phyloP scores from a whole-genome alignment of 768 basidiomycete species.

The Boletellus ananiceps region DNA sequence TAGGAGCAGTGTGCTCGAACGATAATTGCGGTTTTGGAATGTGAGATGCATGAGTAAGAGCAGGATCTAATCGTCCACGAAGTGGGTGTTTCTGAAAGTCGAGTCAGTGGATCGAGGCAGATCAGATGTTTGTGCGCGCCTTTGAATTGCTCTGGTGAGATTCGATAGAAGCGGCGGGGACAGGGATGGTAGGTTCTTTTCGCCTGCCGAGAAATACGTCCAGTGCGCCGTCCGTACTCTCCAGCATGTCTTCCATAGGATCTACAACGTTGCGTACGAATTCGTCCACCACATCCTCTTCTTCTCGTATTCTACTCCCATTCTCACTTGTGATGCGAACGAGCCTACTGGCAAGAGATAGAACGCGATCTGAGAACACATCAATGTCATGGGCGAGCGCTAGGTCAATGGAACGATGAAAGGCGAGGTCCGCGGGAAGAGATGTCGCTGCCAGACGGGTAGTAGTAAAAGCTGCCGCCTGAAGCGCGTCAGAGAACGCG shows the following conservation, averaged over 20 bases:
- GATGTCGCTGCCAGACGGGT: slow-evolving; percentile 53
- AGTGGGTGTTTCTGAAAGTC: slow-evolving; percentile 31
- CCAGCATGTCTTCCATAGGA: slow-evolving; percentile 77
- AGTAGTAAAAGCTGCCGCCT: slow-evolving; percentile 55
- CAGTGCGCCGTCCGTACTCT: slow-evolving; percentile 79
- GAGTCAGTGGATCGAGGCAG: slow-evolving; percentile 5
- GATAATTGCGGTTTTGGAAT: slow-evolving; percentile 77
- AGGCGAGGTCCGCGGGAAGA: slow-evolving; percentile 77
- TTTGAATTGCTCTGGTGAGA: slow-evolving; percentile 26
- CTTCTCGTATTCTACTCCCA: slow-evolving; percentile 41
- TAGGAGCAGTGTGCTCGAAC: slow-evolving; percentile 61
- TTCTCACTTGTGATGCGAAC: slow-evolving; percentile 47
- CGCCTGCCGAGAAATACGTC: slow-evolving; percentile 72
- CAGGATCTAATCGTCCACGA: slow-evolving; percentile 50
- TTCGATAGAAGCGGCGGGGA: slow-evolving; percentile 39
- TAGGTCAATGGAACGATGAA: slow-evolving; percentile 83
- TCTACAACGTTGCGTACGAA: slow-evolving; percentile 79
- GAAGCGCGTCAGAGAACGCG: slow-evolving; percentile 53
- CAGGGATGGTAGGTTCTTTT: slow-evolving; percentile 59
- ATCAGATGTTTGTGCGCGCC: slow-evolving; percentile 19
- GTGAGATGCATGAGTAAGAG: slow-evolving; percentile 68
- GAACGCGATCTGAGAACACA: slow-evolving; percentile 56
- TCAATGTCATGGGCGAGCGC: slow-evolving; percentile 69
- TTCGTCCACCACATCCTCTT: slow-evolving; percentile 82
- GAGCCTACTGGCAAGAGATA: slow-evolving; percentile 62